Evolutionary conservation across 2,329 filamentous ascomycete species (phyloP), one percentile per base, ranked within the genome.

Genomic region (Sporothrix pallida): DNA sequence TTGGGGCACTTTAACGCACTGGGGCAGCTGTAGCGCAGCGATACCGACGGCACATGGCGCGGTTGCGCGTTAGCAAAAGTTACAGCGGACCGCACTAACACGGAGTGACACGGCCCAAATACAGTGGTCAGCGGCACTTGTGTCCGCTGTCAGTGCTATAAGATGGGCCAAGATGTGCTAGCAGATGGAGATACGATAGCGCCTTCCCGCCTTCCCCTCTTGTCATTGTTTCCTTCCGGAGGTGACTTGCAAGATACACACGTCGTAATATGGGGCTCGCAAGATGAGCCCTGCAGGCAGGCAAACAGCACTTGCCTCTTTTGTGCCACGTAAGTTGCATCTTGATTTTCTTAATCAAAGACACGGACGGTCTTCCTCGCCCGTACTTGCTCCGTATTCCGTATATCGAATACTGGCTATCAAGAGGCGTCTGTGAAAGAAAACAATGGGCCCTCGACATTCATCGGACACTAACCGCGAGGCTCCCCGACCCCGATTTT

Each of bases 191-290:
- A 65, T 65, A 63, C 62, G 10, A 44, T 48, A 65, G 42, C 42
- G 62, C 42, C 62, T 23, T 65, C 62, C 60, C 42, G 42, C 62
- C 62, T 23, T 65, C 62, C 60, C 37, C 31, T 63, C 58, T 63
- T n/a, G 58, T 37, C 7, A 37, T 37, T 37, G 31, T 37, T 37
- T 37, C 31, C 31, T 37, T 37, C 31, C 31, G 2, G 31, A 31
- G 58, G 52, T 56, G 52, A 56, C 52, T 56, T 56, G 52, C 52
- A 23, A 23, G 52, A 23, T 56, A 23, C 52, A 54, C 17, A 15
- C 52, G n/a, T 23, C 12, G 56, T 17, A 44, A 20, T 20, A 23
- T 46, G 37, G 37, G 17, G 17, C 58, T 44, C 50, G n/a, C 58
- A 44, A 63, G 58, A 63, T 42, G 37, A 63, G 58, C 52, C 52